phyloP scores from a whole-genome alignment of 2,329 filamentous ascomycete species.

The Scedosporium minutisporum region DNA sequence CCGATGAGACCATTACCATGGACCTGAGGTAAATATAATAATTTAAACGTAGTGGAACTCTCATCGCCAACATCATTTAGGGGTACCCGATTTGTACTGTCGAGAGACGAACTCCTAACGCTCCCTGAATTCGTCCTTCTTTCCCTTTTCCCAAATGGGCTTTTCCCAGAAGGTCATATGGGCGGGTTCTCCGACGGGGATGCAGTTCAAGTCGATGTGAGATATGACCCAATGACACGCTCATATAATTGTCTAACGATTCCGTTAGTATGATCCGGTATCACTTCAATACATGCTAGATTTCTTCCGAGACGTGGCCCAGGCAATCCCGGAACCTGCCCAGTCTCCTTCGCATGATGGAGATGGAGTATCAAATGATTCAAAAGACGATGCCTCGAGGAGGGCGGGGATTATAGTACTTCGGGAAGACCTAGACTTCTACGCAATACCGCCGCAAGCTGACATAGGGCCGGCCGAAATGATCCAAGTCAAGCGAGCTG shows the following conservation, averaged over 20 bases:
- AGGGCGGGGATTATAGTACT: constrained; percentile 96
- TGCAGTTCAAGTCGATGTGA: constrained; percentile 93
- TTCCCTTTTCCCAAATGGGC: constrained; percentile 96
- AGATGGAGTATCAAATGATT: constrained; percentile 39
- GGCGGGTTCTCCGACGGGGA: constrained; percentile 87
- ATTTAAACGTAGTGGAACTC: background rate
- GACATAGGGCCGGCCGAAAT: constrained; percentile 84
- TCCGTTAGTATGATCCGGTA: constrained; percentile 78
- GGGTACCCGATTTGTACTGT: constrained; percentile 87
- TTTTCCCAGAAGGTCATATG: constrained; percentile 94
- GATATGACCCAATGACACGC: constrained; percentile 19
- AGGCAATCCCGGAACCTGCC: constrained; percentile 80
- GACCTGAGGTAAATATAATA: constrained; percentile 66
- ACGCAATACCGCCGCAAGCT: constrained; percentile 77
- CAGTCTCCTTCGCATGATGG: constrained; percentile 55
- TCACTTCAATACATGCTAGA: constrained; percentile 99
- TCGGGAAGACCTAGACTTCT: constrained; percentile 93
- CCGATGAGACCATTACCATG: constrained; percentile 90
- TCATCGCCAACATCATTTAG: constrained; percentile 37
- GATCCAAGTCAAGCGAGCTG: constrained; percentile 91
- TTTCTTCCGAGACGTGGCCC: constrained; percentile 91
- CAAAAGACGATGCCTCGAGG: constrained; percentile 67
- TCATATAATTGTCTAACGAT: background rate
- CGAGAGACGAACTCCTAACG: constrained; percentile 87
- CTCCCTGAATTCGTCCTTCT: constrained; percentile 94